Percentiles rank a stretch among this genome's conserved stretches.
Evolutionary conservation across 768 basidiomycete genomes (phyloP).

Genomic region (Agaricus bisporus): DNA sequence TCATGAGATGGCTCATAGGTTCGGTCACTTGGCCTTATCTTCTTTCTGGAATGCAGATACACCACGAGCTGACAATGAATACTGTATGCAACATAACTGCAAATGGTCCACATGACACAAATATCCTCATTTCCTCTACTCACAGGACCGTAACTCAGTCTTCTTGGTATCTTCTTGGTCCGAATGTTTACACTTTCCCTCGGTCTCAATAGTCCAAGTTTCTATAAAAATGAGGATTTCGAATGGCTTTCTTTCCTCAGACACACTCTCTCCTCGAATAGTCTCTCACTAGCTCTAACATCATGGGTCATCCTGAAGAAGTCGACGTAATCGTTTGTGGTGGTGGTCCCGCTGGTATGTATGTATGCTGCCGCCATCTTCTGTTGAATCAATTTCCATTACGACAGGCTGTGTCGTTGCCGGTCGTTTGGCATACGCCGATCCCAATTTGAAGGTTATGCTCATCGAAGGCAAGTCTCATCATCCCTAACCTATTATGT

Average conservation of each 20-base stretch:
- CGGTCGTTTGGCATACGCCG: constrained; percentile 64
- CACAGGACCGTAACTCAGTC: too few species aligned
- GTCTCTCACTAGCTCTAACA: not conserved
- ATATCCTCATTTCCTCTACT: too few species aligned
- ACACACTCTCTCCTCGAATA: constrained; percentile 88
- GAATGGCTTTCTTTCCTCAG: constrained; percentile 18
- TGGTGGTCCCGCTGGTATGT: constrained; percentile 57
- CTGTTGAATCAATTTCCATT: not conserved
- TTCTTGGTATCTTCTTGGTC: too few species aligned
- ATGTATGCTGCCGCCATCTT: not conserved
- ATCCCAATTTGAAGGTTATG: constrained; percentile 70
- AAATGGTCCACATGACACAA: too few species aligned
- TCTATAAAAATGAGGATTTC: too few species aligned
- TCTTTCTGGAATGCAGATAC: too few species aligned
- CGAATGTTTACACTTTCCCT: too few species aligned
- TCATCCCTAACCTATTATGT: not conserved
- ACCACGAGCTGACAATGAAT: too few species aligned
- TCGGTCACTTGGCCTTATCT: too few species aligned
- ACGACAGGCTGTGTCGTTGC: constrained; percentile 55
- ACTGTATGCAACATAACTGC: too few species aligned
- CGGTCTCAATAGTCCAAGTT: too few species aligned
- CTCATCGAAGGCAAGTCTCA: constrained; percentile 52
- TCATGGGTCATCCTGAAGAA: constrained; percentile 57
- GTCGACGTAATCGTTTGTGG: constrained; percentile 69
- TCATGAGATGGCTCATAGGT: too few species aligned